These are phyloP conservation scores for Cladophialophora chaetospira DNA, from an alignment of 2,329 filamentous ascomycete species.

Conservation along the genomic window DNA sequence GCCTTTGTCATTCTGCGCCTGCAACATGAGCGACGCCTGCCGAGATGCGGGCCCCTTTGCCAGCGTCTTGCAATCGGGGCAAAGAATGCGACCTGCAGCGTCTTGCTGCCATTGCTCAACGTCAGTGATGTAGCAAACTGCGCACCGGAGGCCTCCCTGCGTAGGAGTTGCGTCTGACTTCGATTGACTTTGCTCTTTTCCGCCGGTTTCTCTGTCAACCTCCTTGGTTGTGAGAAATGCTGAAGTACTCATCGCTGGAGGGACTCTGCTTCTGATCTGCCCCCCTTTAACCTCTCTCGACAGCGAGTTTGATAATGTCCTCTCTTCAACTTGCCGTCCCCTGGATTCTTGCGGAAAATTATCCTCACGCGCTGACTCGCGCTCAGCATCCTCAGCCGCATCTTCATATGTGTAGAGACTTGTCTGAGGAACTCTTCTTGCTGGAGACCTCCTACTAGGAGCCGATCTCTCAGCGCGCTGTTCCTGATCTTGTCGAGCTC, in stretches of 20 bases:
- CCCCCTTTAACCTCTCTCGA: too few species aligned
- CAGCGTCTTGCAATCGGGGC: conserved; percentile 17
- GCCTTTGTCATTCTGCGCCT: neutral
- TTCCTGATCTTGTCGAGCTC: neutral
- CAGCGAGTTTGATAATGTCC: too few species aligned
- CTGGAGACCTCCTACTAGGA: neutral
- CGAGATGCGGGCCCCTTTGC: conserved; percentile 16
- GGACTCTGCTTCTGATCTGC: neutral
- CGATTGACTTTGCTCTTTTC: too few species aligned
- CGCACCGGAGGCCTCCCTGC: conserved; percentile 13
- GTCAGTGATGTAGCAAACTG: conserved; percentile 21
- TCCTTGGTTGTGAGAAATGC: too few species aligned
- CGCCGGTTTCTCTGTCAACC: neutral
- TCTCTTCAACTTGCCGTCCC: too few species aligned
- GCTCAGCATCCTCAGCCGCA: too few species aligned
- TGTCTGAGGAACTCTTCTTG: neutral
- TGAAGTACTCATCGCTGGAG: too few species aligned
- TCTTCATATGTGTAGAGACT: too few species aligned
- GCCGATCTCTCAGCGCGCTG: neutral
- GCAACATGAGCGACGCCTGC: conserved; percentile 11
- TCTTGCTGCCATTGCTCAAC: conserved; percentile 13
- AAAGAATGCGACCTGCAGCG: conserved; percentile 12
- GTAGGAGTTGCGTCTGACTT: neutral
- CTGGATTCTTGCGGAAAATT: too few species aligned
- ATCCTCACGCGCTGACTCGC: too few species aligned